A percentile compares a stretch with the other conserved stretches of the same genome.
Evolutionary conservation across 2,329 filamentous ascomycete genomes (phyloP).

Genomic region (Hortaea werneckii): DNA sequence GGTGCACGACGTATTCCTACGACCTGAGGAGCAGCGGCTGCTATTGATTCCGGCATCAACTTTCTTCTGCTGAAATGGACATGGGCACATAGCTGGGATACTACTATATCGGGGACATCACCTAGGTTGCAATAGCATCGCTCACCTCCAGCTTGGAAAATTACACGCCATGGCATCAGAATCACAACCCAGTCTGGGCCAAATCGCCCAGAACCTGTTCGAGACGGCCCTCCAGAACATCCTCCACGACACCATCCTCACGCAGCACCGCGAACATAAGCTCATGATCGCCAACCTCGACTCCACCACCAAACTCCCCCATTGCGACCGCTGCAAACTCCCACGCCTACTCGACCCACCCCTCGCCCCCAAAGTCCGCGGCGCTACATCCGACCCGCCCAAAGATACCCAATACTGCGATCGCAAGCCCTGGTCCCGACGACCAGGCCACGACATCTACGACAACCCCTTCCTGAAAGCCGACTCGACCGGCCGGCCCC

Average conservation of each 20-base stretch:
- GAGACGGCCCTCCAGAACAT: slow-evolving; percentile 69
- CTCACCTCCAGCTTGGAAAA: no score
- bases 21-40: no score
- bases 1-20: not conserved
- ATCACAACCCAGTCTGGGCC: not conserved
- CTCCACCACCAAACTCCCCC: slow-evolving; percentile 60
- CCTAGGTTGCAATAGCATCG: no score
- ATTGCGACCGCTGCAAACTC: slow-evolving; percentile 64
- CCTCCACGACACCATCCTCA: slow-evolving; percentile 62
- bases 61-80: no score
- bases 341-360: slow-evolving; percentile 65
- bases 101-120: not conserved
- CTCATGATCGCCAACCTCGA: slow-evolving; percentile 63
- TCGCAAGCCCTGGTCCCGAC: slow-evolving; percentile 65
- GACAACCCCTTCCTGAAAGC: slow-evolving; percentile 71
- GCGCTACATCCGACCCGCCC: slow-evolving; percentile 28
- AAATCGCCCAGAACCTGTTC: slow-evolving; percentile 50
- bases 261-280: slow-evolving; percentile 71
- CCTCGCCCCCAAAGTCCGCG: slow-evolving; percentile 34
- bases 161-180: not conserved
- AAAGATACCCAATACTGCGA: slow-evolving; percentile 58
- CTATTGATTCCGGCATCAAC: no score
- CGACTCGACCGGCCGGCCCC: slow-evolving; percentile 40
- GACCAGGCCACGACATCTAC: slow-evolving; percentile 69
- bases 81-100: not conserved